Percentiles rank a stretch among this genome's conserved stretches.
These are phyloP conservation scores for Globisporangium nodosum DNA, from an alignment of 352 stramenopile genomes.

Conservation along the genomic window DNA sequence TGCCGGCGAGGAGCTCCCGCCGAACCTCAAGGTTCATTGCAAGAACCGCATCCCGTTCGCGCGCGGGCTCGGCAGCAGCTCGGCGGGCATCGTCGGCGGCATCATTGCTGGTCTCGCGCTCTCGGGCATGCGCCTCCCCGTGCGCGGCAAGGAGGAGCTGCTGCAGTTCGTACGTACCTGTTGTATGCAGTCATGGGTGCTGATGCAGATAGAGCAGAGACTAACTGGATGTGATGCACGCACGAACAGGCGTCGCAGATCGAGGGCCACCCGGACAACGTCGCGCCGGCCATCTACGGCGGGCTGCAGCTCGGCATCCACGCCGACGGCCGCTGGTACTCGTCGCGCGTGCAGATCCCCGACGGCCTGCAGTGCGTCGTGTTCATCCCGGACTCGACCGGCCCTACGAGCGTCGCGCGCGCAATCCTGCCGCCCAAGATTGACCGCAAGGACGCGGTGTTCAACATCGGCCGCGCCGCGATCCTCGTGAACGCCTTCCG, in stretches of 20 bases:
- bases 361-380: constrained; percentile 96
- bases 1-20: constrained; percentile 91
- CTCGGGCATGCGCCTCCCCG: constrained; percentile 89
- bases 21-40: constrained; percentile 94
- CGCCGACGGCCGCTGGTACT: constrained; percentile 95
- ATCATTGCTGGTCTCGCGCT: constrained; percentile 98
- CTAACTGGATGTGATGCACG: background rate
- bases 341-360: constrained; percentile 94
- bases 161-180: constrained; percentile 85
- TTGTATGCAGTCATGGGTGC: background rate
- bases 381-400: constrained; percentile 98
- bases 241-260: constrained; percentile 86
- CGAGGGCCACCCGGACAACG: constrained; percentile 99
- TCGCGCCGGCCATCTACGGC: constrained; percentile 98
- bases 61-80: constrained; percentile 95
- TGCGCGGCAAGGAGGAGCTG: constrained; percentile 90
- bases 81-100: constrained; percentile 97
- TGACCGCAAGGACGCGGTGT: constrained; percentile 93
- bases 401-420: constrained; percentile 91
- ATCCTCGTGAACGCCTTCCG: constrained; percentile 97
- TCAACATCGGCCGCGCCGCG: constrained; percentile 95
- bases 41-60: constrained; percentile 98
- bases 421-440: constrained; percentile 89
- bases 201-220: too few relatives aligned
- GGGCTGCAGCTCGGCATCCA: constrained; percentile 94